phyloP scores from a whole-genome alignment of 805 yeast species.

The Millerozyma miso region DNA sequence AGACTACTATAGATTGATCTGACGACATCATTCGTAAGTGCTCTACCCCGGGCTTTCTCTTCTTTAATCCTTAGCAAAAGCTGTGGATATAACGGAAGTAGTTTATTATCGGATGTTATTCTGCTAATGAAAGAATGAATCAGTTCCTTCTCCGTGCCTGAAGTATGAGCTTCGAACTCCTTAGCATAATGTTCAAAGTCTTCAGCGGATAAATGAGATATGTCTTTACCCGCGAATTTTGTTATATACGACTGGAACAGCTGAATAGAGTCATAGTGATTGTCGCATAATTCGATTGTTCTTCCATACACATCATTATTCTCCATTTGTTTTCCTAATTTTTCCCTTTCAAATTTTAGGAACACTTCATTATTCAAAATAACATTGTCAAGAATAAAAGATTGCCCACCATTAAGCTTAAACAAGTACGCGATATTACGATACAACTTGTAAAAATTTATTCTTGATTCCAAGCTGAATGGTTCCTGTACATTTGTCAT shows the following conservation, averaged over 20 bases:
- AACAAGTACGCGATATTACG: slow-evolving; percentile 29
- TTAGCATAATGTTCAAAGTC: not conserved
- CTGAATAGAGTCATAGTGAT: not conserved
- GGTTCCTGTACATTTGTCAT: slow-evolving; percentile 13
- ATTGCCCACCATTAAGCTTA: slow-evolving; percentile 26
- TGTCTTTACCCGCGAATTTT: not conserved
- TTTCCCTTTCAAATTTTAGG: slow-evolving; percentile 17
- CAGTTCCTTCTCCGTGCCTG: not conserved
- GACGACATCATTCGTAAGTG: not conserved
- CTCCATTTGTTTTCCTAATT: not conserved
- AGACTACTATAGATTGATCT: not conserved
- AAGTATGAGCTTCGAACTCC: not conserved
- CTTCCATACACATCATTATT: not conserved
- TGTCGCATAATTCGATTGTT: not conserved
- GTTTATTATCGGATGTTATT: not conserved
- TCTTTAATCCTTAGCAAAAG: not conserved
- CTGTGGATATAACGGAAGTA: not conserved
- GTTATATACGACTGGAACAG: not conserved
- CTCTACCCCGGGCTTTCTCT: not conserved
- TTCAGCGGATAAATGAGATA: not conserved
- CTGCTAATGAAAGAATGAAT: not conserved
- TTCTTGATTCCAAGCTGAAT: slow-evolving; percentile 14
- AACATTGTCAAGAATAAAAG: slow-evolving; percentile 34
- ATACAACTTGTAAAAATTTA: slow-evolving; percentile 22
- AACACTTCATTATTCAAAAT: slow-evolving; percentile 25